Evolutionary conservation across 164 flowering plant genomes (phyloP).

Genomic region (Protea cynaroides): DNA sequence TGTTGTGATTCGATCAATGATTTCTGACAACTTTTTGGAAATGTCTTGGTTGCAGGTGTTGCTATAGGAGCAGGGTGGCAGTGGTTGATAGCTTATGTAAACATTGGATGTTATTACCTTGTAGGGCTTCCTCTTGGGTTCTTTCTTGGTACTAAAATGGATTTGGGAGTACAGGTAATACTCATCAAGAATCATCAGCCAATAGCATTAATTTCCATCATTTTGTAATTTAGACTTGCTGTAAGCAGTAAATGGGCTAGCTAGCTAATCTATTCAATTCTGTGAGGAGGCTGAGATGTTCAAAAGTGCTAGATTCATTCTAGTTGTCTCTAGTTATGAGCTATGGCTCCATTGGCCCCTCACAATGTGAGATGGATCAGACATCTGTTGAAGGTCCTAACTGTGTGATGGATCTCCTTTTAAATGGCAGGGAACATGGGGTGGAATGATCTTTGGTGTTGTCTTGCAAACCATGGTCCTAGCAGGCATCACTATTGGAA

Average conservation of each 20-base stretch:
- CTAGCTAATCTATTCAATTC: no score
- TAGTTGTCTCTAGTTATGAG: no score
- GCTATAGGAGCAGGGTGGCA: slow-evolving; percentile 39
- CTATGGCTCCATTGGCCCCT: no score
- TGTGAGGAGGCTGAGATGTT: no score
- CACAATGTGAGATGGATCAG: no score
- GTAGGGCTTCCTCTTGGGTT: slow-evolving; percentile 34
- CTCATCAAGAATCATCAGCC: no score
- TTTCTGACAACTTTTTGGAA: background rate
- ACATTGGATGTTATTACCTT: slow-evolving; percentile 26
- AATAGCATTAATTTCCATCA: no score
- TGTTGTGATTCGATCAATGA: no score
- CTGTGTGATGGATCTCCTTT: background rate
- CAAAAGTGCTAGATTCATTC: no score
- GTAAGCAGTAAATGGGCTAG: no score
- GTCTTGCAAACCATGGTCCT: slow-evolving; percentile 25
- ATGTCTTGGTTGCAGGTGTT: slow-evolving; percentile 22
- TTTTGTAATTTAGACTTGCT: no score
- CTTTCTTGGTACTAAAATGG: slow-evolving; percentile 21
- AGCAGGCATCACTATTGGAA: slow-evolving; percentile 17
- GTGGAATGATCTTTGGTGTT: slow-evolving; percentile 30
- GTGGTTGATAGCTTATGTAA: slow-evolving; percentile 30
- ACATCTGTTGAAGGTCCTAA: no score
- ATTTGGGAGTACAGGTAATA: slow-evolving; percentile 25
- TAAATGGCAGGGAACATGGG: slow-evolving; percentile 29